phyloP scores from a whole-genome alignment of 768 basidiomycete species.

The Lactarius evosmus region DNA sequence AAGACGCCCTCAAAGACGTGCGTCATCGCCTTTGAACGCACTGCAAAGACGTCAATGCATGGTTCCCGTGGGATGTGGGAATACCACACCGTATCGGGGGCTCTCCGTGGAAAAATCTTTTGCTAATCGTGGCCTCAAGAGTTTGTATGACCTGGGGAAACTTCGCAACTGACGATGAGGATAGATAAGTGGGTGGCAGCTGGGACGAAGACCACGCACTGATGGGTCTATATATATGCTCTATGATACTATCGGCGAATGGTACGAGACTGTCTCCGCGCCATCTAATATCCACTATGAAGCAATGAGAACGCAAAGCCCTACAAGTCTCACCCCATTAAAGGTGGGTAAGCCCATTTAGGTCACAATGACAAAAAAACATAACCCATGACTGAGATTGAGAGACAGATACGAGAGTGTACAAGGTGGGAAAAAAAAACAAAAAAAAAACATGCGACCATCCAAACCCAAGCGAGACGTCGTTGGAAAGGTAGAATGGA shows the following conservation, averaged over 20 bases:
- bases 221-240: not conserved
- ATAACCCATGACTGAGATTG: not conserved
- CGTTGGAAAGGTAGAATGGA: constrained; percentile 11
- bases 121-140: not conserved
- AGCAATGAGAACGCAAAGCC: not conserved
- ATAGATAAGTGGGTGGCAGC: not conserved
- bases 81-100: not conserved
- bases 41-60: not conserved
- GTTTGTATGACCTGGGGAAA: not conserved
- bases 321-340: not conserved
- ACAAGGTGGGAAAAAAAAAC: not conserved
- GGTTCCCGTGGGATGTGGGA: not conserved
- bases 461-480: constrained; percentile 4
- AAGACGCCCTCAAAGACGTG: not conserved
- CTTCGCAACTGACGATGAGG: not conserved
- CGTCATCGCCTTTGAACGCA: not conserved
- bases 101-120: not conserved
- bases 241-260: not conserved
- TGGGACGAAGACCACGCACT: not conserved
- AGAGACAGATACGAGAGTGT: not conserved
- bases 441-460: constrained; percentile 8
- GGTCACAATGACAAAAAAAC: not conserved
- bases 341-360: not conserved
- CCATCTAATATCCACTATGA: not conserved
- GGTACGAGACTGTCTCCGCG: not conserved